Evolutionary conservation across 2,329 filamentous ascomycete species (phyloP), one percentile per base, ranked within the genome.

Genomic region (Fusarium illudens): DNA sequence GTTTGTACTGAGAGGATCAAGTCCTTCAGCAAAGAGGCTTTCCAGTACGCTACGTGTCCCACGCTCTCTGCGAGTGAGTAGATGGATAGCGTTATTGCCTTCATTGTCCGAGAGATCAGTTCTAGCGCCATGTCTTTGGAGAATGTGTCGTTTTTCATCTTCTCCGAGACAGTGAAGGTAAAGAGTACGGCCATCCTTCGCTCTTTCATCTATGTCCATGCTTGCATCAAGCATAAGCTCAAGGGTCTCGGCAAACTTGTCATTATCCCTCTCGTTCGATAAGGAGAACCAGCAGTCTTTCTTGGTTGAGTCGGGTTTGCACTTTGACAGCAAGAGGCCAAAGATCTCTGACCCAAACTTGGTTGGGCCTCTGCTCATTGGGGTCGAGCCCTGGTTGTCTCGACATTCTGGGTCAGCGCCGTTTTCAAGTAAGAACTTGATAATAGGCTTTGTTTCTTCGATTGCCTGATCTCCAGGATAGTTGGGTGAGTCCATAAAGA

Each of bases 1-100:
- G 20, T 70, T 71, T 4, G n/a, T 61, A 2, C 27, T 30, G 4
- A 71, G 51, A 12, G 71, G 70, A 29, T 70, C 60, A 6, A 58
- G 8, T 0, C 70, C 70, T 1, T 54, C 33, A 2, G 46, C 58
- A 3, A 64, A 33, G 13, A 67, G 25, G 3, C 29, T 15, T 33
- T 60, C 32, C 10, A 68, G 13, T 4, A 6, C 25, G 1, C 44
- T 11, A 6, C 17, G 49, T 12, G 10, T 6, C 13, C 4, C 10
- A 3, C 11, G 8, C 2, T 13, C 3, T 1, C 3, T 2, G 17
- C 4, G 15, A 8, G 44, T 58, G 5, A 34, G 33, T 19, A 51
- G 13, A 6, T 68, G 65, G 2, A 72, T 13, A 4, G 58, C 51
- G 19, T 71, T 72, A 20, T 71, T 71, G 2, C 70, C 68, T 0